A percentile compares a stretch with the other conserved stretches of the same genome.
Conservation (phyloP, 1,284 basidiomycete genomes). For the Irpex lacteus region DNA sequence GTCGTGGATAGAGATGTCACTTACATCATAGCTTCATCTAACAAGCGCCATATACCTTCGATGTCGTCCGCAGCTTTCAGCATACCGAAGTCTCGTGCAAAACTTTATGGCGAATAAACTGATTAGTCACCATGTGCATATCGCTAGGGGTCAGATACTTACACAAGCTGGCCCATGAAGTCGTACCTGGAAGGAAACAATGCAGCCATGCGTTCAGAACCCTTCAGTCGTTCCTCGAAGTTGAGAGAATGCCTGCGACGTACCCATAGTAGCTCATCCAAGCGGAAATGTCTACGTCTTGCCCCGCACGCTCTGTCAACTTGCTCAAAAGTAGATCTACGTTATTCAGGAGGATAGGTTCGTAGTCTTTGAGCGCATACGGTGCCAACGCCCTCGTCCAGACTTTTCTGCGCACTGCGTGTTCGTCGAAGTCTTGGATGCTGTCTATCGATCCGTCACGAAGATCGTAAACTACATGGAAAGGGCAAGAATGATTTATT, state of each 20-base stretch:
- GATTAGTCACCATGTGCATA: neutral
- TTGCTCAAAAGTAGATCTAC: neutral
- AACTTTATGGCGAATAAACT: neutral
- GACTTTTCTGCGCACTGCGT: constrained; percentile 10
- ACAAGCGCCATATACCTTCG: constrained; percentile 3
- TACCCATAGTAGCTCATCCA: constrained; percentile 20
- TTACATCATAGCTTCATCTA: constrained; percentile 3
- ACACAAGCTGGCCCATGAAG: neutral
- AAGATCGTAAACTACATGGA: constrained; percentile 8
- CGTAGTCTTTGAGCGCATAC: neutral
- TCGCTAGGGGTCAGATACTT: neutral
- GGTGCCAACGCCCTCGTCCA: neutral
- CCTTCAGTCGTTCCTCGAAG: too few species aligned
- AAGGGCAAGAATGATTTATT: neutral
- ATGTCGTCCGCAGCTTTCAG: constrained; percentile 10
- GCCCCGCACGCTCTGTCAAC: constrained; percentile 1
- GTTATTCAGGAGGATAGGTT: neutral
- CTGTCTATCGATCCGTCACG: constrained; percentile 1
- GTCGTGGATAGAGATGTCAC: neutral
- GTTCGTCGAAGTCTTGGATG: constrained; percentile 9
- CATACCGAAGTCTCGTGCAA: constrained; percentile 14
- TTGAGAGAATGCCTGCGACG: neutral
- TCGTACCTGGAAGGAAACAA: neutral
- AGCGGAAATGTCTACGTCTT: constrained; percentile 10
- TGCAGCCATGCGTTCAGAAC: too few species aligned